Conservation (phyloP, 1,284 basidiomycete species). For the Rhodotorula sp. region DNA sequence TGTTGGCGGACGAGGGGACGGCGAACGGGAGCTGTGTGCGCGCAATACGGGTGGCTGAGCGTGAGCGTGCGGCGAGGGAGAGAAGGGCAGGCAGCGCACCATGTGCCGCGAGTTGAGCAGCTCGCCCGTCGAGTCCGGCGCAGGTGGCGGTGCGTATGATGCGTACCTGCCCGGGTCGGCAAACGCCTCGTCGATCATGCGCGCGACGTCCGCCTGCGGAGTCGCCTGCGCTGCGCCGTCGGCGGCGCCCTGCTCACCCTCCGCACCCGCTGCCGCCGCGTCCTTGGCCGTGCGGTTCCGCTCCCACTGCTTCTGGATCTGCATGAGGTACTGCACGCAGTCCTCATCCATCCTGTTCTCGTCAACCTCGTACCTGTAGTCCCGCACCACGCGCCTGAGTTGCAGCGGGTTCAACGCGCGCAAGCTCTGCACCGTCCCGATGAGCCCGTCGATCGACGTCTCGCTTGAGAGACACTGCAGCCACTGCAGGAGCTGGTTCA, state of each 20-base stretch:
- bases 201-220: slow-evolving; percentile 9
- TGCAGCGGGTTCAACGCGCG: slow-evolving; percentile 87
- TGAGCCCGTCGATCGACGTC: slow-evolving; percentile 81
- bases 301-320: slow-evolving; percentile 96
- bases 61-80: too few species aligned
- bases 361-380: slow-evolving; percentile 93
- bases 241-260: background rate
- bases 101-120: slow-evolving; percentile 42
- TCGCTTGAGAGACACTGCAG: slow-evolving; percentile 77
- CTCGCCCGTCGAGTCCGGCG: slow-evolving; percentile 30
- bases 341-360: slow-evolving; percentile 92
- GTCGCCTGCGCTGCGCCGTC: background rate
- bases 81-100: slow-evolving; percentile 14
- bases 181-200: slow-evolving; percentile 37
- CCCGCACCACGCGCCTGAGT: slow-evolving; percentile 87
- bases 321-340: slow-evolving; percentile 87
- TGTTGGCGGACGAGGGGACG: slow-evolving; percentile 33
- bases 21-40: slow-evolving; percentile 37
- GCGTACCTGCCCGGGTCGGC: slow-evolving; percentile 24
- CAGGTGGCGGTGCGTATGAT: slow-evolving; percentile 27
- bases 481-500: slow-evolving; percentile 84
- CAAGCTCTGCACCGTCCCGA: slow-evolving; percentile 86
- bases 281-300: slow-evolving; percentile 25
- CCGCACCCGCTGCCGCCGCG: slow-evolving; percentile 12
- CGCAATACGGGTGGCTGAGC: too few species aligned